Conservation (phyloP, 2,329 filamentous ascomycete species). For the Ophiostoma australiae region DNA sequence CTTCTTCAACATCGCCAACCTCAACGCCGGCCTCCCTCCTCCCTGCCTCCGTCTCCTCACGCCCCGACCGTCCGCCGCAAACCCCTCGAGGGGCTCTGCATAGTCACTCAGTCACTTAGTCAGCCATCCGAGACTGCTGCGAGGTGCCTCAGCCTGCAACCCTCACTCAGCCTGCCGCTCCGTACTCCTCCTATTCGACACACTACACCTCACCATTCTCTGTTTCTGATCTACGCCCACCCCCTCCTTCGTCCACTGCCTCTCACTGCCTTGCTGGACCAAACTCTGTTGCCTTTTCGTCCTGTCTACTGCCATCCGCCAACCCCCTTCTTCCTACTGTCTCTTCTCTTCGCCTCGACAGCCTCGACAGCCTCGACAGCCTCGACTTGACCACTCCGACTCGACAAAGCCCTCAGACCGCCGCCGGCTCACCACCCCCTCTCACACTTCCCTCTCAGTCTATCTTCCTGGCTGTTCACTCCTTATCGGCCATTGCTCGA, state of each 20-base stretch:
- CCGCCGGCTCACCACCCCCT: background rate
- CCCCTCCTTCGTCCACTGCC: background rate
- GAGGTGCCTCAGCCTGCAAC: background rate
- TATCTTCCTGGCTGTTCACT: background rate
- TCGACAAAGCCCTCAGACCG: background rate
- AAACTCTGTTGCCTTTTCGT: background rate
- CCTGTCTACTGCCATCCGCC: background rate
- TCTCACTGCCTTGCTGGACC: background rate
- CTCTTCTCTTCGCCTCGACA: background rate
- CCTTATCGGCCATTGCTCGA: background rate
- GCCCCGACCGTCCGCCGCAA: background rate
- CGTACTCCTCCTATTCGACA: background rate
- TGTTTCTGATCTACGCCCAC: background rate
- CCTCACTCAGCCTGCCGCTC: constrained; percentile 9
- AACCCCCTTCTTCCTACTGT: background rate
- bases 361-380: no score
- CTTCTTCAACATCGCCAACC: background rate
- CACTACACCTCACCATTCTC: background rate
- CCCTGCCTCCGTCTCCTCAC: background rate
- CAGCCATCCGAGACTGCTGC: background rate
- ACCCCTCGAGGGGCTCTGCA: constrained; percentile 5
- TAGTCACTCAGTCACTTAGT: background rate
- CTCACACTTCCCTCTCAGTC: background rate
- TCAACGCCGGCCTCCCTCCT: background rate
- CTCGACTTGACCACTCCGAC: no score